Evolutionary conservation across 345 rosid genomes (phyloP), one percentile per base, ranked within the genome.

Genomic region (Moricandia moricandioides): DNA sequence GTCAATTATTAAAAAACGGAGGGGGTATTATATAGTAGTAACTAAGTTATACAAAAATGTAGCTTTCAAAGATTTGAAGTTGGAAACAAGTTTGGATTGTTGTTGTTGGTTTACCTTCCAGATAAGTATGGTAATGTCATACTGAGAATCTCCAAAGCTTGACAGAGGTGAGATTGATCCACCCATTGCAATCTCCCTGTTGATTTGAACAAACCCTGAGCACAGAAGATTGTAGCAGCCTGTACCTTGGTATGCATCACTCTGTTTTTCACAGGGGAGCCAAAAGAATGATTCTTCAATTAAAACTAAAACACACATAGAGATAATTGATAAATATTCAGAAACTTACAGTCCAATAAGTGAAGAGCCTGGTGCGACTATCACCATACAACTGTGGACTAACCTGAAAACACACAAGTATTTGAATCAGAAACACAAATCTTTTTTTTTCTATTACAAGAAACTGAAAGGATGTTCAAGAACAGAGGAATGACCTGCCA

Each of bases 161-260:
- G 93, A 89, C 66, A 89, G 49, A 70, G 95, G 95, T 56, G 85
- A 83, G 73, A 89, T 87, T 72, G 86, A 87, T 54, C 90, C 95
- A 17, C 95, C 95, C 88, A 89, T 82, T 40, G 91, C 95, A 24
- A 89, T 87, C 74, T 87, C 88, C 21, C 84, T 85, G 21, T 86
- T 89, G 77, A 87, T 82, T 64, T 89, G 95, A 80, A 89, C 85
- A 64, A 89, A 89, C 29, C 95, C 95, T 10, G 88, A 82, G 76
- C 95, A 89, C 0, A 86, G 83, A 13, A 85, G 90, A 81, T 89
- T 89, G 43, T 89, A 89, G 85, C 95, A 89, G 21, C 95, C 95
- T 8, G 95, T 87, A 54, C 90, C 91, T 86, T 86, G 90, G 68
- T 89, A 89, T 59, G 95, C 89, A 84, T 88, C 92, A 79, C 88